Conservation (phyloP, 768 basidiomycete species). For the Scleroderma citrinum region DNA sequence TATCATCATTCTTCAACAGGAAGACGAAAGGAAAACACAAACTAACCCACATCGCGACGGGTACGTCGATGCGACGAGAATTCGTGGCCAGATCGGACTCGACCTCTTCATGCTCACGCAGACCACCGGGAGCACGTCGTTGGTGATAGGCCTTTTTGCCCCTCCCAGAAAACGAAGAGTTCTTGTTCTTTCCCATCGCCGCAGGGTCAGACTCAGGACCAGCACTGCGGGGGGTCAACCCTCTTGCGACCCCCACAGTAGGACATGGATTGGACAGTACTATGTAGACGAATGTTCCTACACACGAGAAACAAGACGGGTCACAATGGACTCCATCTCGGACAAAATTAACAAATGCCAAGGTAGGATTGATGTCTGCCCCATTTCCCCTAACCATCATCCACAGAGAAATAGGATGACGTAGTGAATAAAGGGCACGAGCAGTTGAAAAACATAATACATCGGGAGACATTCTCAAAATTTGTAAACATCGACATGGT, state of each 20-base stretch:
- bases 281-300: neutral
- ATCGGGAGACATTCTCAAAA: too few species aligned
- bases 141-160: neutral
- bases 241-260: too few species aligned
- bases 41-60: constrained; percentile 96
- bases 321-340: too few species aligned
- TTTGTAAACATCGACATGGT: too few species aligned
- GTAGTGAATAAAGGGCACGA: constrained; percentile 1
- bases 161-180: neutral
- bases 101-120: neutral
- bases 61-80: constrained; percentile 46
- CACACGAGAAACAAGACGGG: neutral
- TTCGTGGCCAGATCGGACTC: neutral
- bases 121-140: neutral
- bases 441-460: neutral
- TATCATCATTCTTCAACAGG: neutral
- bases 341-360: too few species aligned
- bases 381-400: neutral
- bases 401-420: neutral
- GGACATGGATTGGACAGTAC: too few species aligned
- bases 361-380: neutral
- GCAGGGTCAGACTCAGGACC: neutral
- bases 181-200: neutral
- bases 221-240: too few species aligned
- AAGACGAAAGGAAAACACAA: neutral